Evolutionary conservation across 805 yeast genomes (phyloP), one percentile per base, ranked within the genome.

Genomic region (Candida anglica): DNA sequence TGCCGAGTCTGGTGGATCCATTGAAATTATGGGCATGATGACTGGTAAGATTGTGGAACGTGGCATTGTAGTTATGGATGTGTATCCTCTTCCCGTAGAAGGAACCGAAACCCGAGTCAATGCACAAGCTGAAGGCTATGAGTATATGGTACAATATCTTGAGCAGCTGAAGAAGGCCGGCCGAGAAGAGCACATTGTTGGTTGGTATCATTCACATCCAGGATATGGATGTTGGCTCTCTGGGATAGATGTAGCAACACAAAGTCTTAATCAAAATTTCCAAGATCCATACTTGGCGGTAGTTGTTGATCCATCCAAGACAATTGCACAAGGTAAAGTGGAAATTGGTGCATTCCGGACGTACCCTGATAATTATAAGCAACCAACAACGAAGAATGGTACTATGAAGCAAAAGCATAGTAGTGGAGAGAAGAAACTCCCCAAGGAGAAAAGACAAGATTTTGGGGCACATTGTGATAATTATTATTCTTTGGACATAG

Each of bases 171-270:
- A 75, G 49, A 57, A 63, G 17, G 62, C 70, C 14, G 76, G 75
- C 1, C 49, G 60, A 16, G 43, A 52, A n/a, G 72, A 84, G 41
- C 74, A 84, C 45, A 83, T 91, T 15, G 86, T 93, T 11, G 98
- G 98, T 7, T 91, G 98, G 98, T 91, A 93, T 59, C 98, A 71
- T 58, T 87, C 91, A 4, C 98, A 91, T 57, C 98, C 98, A 0
- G 96, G 96, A 0, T 91, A 88, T 56, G 97, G 96, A 13, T 89
- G 97, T 56, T 91, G 97, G 96, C 60, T 91, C 28, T 81, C 93
- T 35, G 94, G 93, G 3, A 87, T 91, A 25, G 98, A 91, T 58
- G 95, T 93, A 21, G 80, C 85, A 28, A 91, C 98, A 0, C 98
- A 91, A 53, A 58, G 68, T 15, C 70, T 87, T 52, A 87, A 89